These are phyloP conservation scores for Arctium minus DNA, from an alignment of 129 eudicot species.

Conservation along the genomic window DNA sequence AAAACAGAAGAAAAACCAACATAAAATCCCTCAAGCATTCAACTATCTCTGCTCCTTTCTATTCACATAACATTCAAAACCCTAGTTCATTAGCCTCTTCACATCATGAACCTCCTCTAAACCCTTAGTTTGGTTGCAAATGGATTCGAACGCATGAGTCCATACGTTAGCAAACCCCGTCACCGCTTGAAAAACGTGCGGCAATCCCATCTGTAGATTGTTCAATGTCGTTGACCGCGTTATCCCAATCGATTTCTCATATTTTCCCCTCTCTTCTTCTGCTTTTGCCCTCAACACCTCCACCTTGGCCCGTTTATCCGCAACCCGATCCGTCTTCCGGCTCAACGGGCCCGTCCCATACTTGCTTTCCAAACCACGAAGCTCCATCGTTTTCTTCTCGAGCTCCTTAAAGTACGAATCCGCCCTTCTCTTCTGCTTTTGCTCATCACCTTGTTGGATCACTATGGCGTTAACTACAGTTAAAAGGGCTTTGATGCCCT, in stretches of 20 bases:
- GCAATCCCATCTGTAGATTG: conserved; percentile 85
- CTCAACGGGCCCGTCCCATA: conserved; percentile 42
- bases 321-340: conserved; percentile 48
- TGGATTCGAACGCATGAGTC: conserved; percentile 81
- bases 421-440: conserved; percentile 69
- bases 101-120: conserved; percentile 51
- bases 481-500: conserved; percentile 74
- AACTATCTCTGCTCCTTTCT: conserved; percentile 6
- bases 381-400: conserved; percentile 65
- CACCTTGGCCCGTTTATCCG: conserved; percentile 73
- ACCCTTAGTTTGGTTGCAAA: conserved; percentile 62
- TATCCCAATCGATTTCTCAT: conserved; percentile 62
- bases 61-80: conserved; percentile 24
- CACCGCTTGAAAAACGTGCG: conserved; percentile 90
- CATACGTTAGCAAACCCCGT: conserved; percentile 91
- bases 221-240: conserved; percentile 78
- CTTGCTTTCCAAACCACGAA: conserved; percentile 66
- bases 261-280: conserved; percentile 77
- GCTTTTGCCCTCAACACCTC: conserved; percentile 64
- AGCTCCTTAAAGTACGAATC: conserved; percentile 64
- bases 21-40: background rate
- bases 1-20: background rate
- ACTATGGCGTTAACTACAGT: conserved; percentile 74
- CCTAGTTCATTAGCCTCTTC: conserved; percentile 58
- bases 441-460: conserved; percentile 84